Evolutionary conservation across 371 early-diverging fungal species (phyloP).

Genomic region (Amoeboaphelidium protococcarum): DNA sequence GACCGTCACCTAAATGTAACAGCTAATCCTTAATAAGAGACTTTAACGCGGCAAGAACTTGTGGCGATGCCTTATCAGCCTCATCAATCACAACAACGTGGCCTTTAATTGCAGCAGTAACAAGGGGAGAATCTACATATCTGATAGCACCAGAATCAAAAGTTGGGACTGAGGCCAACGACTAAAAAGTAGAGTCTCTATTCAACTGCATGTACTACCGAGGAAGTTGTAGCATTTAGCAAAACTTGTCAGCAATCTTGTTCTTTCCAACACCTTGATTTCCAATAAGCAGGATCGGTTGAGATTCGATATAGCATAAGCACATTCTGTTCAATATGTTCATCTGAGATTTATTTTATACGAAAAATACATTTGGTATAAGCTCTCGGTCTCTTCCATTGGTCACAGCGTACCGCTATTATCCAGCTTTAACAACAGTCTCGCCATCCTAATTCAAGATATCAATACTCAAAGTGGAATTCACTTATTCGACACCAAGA

Average conservation of each 20-base stretch:
- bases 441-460: no score
- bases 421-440: no score
- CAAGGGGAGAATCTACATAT: slow-evolving; percentile 51
- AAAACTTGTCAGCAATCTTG: slow-evolving; percentile 20
- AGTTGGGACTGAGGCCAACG: slow-evolving; percentile 43
- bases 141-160: slow-evolving; percentile 38
- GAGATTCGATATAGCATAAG: slow-evolving; percentile 11
- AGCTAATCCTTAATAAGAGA: slow-evolving; percentile 56
- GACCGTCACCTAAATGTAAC: slow-evolving; percentile 53
- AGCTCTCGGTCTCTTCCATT: not conserved
- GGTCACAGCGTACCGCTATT: not conserved
- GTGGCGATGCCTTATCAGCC: slow-evolving; percentile 62
- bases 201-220: slow-evolving; percentile 63
- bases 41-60: slow-evolving; percentile 50
- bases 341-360: slow-evolving; percentile 44
- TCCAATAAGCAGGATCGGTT: slow-evolving; percentile 33
- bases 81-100: slow-evolving; percentile 57
- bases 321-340: slow-evolving; percentile 27
- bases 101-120: slow-evolving; percentile 29
- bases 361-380: slow-evolving; percentile 17
- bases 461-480: no score
- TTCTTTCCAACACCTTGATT: slow-evolving; percentile 74
- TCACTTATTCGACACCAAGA: no score
- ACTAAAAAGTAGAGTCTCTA: slow-evolving; percentile 55
- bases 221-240: slow-evolving; percentile 36